These are phyloP conservation scores for Phellopilus nigrolimitatus DNA, from an alignment of 1,284 basidiomycete genomes.

Conservation along the genomic window DNA sequence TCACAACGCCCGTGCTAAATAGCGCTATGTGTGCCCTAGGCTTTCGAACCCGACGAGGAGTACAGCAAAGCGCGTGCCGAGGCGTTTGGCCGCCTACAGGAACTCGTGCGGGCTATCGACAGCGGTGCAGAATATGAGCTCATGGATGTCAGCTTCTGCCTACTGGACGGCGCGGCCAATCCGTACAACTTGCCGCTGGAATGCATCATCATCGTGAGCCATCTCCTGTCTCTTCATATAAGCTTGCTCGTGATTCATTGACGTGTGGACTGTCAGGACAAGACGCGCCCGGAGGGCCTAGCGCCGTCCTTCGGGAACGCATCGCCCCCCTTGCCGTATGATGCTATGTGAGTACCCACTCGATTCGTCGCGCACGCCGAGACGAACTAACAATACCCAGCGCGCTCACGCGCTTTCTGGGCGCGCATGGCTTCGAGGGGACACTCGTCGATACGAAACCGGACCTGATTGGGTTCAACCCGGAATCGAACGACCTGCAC, in stretches of 20 bases:
- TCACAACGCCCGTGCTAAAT: too few relatives aligned
- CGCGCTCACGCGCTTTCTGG: slow-evolving; percentile 13
- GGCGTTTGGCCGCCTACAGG: slow-evolving; percentile 4
- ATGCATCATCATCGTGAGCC: slow-evolving; percentile 15
- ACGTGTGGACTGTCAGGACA: slow-evolving; percentile 12
- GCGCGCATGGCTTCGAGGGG: slow-evolving; percentile 16
- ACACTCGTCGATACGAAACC: slow-evolving; percentile 11
- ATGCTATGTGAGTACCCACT: slow-evolving; percentile 16
- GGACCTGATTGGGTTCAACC: slow-evolving; percentile 3
- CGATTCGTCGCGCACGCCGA: background rate
- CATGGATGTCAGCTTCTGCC: slow-evolving; percentile 6
- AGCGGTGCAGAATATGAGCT: slow-evolving; percentile 3
- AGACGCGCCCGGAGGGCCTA: slow-evolving; percentile 12
- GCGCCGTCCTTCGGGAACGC: slow-evolving; percentile 15
- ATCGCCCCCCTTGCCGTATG: slow-evolving; percentile 17
- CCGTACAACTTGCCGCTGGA: slow-evolving; percentile 5
- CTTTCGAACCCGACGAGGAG: background rate
- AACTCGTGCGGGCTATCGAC: slow-evolving; percentile 4
- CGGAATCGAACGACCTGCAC: background rate
- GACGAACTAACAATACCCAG: slow-evolving; percentile 8
- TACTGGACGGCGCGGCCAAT: background rate
- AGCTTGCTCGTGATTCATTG: background rate
- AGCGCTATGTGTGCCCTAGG: background rate
- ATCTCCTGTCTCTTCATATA: background rate
- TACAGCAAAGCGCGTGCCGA: background rate